A percentile compares a stretch with the other conserved stretches of the same genome.
Evolutionary conservation across 1,139 yeast species (phyloP).

Genomic region (Meyerozyma smithsonii): DNA sequence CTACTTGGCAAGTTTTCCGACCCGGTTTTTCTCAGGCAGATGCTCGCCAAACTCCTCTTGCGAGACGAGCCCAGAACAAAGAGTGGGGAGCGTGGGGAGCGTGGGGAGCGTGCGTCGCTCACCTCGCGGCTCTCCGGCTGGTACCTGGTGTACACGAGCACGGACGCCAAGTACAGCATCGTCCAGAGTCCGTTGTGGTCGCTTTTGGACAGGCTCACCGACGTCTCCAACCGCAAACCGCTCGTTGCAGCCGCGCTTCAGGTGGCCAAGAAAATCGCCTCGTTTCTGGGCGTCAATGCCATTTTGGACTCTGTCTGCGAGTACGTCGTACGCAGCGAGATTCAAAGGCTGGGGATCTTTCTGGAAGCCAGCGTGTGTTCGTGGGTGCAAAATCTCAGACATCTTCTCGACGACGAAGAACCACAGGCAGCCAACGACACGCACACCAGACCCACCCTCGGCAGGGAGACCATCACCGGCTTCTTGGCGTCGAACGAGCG

Average conservation of each 20-base stretch:
- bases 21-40: constrained; percentile 25
- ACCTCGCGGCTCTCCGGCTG: constrained; percentile 1
- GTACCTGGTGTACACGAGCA: neutral
- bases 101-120: constrained; percentile 3
- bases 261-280: constrained; percentile 9
- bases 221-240: constrained; percentile 27
- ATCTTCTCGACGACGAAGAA: constrained; percentile 9
- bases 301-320: constrained; percentile 7
- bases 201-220: constrained; percentile 25
- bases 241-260: constrained; percentile 16
- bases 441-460: neutral
- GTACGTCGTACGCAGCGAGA: constrained; percentile 9
- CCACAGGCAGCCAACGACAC: neutral
- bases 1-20: constrained; percentile 24
- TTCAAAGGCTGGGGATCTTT: constrained; percentile 16
- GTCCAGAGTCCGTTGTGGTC: constrained; percentile 19
- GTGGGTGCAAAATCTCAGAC: constrained; percentile 11
- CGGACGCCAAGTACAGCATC: constrained; percentile 5
- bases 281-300: constrained; percentile 4
- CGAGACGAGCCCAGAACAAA: neutral
- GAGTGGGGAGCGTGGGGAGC: too few species aligned
- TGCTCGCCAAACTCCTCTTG: constrained; percentile 6
- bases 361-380: constrained; percentile 6
- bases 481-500: neutral
- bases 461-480: neutral